Percentiles rank a stretch among this genome's conserved stretches.
Evolutionary conservation across 2,329 filamentous ascomycete genomes (phyloP).

Genomic region (Coniochaeta ligniaria): DNA sequence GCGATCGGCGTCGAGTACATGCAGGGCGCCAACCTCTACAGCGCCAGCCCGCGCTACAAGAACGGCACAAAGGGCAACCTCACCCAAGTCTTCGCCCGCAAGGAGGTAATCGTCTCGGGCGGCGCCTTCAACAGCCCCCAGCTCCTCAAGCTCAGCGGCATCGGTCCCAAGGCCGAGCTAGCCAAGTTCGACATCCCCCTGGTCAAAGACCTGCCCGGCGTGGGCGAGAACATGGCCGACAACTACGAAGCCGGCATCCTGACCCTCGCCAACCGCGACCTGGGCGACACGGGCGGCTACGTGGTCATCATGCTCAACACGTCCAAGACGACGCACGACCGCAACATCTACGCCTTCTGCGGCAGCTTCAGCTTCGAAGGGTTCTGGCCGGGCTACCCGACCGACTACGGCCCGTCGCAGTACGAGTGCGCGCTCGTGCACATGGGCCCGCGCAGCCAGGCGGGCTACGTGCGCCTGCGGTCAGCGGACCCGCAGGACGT

Average conservation of each 20-base stretch:
- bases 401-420: slow-evolving; percentile 23
- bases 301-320: slow-evolving; percentile 18
- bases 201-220: slow-evolving; percentile 40
- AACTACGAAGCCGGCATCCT: slow-evolving; percentile 38
- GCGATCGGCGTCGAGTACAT: slow-evolving; percentile 36
- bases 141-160: slow-evolving; percentile 8
- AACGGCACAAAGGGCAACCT: slow-evolving; percentile 14
- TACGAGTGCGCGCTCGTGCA: slow-evolving; percentile 40
- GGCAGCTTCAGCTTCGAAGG: slow-evolving; percentile 22
- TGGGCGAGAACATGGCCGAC: slow-evolving; percentile 55
- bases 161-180: slow-evolving; percentile 3
- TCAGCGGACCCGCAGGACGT: slow-evolving; percentile 52
- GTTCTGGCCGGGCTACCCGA: slow-evolving; percentile 24
- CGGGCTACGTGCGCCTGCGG: slow-evolving; percentile 47
- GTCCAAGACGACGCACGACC: slow-evolving; percentile 18
- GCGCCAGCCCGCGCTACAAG: slow-evolving; percentile 30
- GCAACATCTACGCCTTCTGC: slow-evolving; percentile 23
- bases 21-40: slow-evolving; percentile 31
- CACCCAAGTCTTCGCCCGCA: slow-evolving; percentile 21
- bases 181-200: slow-evolving; percentile 1
- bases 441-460: slow-evolving; percentile 48
- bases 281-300: slow-evolving; percentile 15
- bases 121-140: slow-evolving; percentile 27
- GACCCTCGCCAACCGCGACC: slow-evolving; percentile 27
- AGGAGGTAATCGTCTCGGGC: slow-evolving; percentile 40